Percentiles rank a stretch among this genome's conserved stretches.
phyloP scores from a whole-genome alignment of 2,329 filamentous ascomycete species.

The Penicillium vulpinum region DNA sequence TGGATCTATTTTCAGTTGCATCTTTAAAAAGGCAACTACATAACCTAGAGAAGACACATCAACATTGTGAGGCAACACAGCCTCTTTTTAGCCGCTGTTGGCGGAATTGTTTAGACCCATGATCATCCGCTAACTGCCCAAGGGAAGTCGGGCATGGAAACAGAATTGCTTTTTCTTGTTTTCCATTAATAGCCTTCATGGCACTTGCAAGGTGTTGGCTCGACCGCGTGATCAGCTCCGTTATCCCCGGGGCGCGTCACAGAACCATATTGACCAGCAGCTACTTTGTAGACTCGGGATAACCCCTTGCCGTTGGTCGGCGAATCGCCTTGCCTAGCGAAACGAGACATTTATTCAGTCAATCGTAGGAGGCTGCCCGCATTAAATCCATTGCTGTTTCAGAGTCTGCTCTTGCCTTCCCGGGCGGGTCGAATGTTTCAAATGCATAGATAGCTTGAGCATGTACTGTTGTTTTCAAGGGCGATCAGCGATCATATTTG shows the following conservation, averaged over 20 bases:
- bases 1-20: background rate
- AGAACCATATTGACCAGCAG: background rate
- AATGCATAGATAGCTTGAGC: background rate
- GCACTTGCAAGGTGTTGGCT: background rate
- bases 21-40: background rate
- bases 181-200: background rate
- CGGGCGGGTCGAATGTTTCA: background rate
- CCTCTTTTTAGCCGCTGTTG: background rate
- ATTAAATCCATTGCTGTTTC: background rate
- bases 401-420: background rate
- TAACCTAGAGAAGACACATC: background rate
- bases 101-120: background rate
- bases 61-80: background rate
- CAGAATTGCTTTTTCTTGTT: background rate
- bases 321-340: background rate
- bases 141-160: background rate
- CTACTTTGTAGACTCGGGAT: background rate
- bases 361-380: background rate
- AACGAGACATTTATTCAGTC: background rate
- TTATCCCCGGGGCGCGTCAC: background rate
- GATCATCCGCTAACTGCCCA: background rate
- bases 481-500: constrained; percentile 68
- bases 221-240: background rate
- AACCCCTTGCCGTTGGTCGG: background rate
- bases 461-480: constrained; percentile 7